Percentiles rank a stretch among this genome's conserved stretches.
phyloP scores from a whole-genome alignment of 495 filamentous ascomycete species.

The Aspergillus haitiensis region DNA sequence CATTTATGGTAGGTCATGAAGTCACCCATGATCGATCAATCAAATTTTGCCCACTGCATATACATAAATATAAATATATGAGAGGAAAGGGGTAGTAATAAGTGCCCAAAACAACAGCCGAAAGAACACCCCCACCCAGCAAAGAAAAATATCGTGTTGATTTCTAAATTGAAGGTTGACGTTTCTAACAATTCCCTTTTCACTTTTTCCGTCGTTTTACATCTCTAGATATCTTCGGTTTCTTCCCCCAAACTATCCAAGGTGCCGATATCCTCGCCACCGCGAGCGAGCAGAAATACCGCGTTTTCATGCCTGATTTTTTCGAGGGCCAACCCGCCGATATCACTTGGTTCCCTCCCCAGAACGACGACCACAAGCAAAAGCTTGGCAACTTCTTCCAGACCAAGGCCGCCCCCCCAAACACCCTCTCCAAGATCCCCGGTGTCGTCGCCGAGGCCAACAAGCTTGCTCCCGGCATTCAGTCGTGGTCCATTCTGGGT shows the following conservation, averaged over 20 bases:
- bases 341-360: slow-evolving; percentile 65
- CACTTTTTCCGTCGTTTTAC: background rate
- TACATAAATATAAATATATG: too few species aligned
- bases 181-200: background rate
- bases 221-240: slow-evolving; percentile 55
- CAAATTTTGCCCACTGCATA: background rate
- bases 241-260: slow-evolving; percentile 55
- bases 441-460: slow-evolving; percentile 57
- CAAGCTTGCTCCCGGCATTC: slow-evolving; percentile 50
- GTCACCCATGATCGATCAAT: too few species aligned
- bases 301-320: slow-evolving; percentile 60
- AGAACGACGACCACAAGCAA: slow-evolving; percentile 77
- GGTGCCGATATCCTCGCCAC: slow-evolving; percentile 58
- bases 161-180: background rate
- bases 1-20: slow-evolving; percentile 45
- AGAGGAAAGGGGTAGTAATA: too few species aligned
- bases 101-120: too few species aligned
- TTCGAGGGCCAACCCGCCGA: slow-evolving; percentile 52
- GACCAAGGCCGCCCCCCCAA: slow-evolving; percentile 62
- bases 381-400: slow-evolving; percentile 75
- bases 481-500: slow-evolving; percentile 83
- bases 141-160: too few species aligned
- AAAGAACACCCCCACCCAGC: too few species aligned
- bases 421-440: slow-evolving; percentile 63
- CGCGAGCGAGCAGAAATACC: slow-evolving; percentile 50